These are phyloP conservation scores for Nicotiana otophora DNA, from an alignment of 257 asterid genomes.

Conservation along the genomic window DNA sequence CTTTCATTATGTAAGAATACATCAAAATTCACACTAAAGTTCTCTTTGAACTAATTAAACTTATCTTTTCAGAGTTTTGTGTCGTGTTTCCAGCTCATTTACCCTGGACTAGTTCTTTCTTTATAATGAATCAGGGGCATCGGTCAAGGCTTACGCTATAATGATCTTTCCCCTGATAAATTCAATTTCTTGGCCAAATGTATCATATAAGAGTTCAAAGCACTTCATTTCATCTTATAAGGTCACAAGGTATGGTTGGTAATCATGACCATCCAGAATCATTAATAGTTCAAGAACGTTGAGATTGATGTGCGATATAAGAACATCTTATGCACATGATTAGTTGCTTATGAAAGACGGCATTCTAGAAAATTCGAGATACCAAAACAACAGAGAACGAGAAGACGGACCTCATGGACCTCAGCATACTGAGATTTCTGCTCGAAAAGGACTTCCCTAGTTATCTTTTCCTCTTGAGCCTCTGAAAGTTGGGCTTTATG, in stretches of 20 bases:
- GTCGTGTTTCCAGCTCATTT: not conserved
- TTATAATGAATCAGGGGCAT: not conserved
- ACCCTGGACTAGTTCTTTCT: not conserved
- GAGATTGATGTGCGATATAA: not conserved
- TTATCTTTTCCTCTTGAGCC: conserved; percentile 57
- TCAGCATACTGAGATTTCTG: not conserved
- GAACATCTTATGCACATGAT: not conserved
- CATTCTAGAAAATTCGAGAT: not conserved
- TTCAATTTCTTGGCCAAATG: not conserved
- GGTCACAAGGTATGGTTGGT: not conserved
- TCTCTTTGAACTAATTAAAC: not conserved
- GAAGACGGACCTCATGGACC: conserved; percentile 23
- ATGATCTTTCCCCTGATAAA: not conserved
- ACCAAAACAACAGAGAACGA: not conserved
- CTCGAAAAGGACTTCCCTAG: conserved; percentile 9
- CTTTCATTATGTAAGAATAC: not conserved
- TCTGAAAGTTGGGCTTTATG: conserved; percentile 73
- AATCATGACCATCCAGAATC: not conserved
- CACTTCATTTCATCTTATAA: not conserved
- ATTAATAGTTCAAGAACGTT: not conserved
- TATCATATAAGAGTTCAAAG: not conserved
- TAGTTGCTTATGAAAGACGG: not conserved
- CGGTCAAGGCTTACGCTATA: not conserved
- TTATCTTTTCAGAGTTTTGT: not conserved
- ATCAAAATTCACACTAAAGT: not conserved